These are phyloP conservation scores for Syzygium grande DNA, from an alignment of 345 rosid species.

Conservation along the genomic window DNA sequence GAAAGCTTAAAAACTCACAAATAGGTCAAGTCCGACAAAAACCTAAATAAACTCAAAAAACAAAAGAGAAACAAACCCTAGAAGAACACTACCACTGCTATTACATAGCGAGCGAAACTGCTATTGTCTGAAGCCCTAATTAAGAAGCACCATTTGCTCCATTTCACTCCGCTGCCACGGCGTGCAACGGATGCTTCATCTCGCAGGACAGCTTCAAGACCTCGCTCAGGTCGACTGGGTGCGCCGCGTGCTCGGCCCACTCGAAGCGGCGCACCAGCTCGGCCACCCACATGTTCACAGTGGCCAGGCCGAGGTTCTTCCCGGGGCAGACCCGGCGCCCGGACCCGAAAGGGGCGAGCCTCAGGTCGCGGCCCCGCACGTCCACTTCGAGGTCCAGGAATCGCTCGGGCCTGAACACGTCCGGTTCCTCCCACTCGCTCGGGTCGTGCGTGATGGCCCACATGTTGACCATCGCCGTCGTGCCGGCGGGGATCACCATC, in stretches of 20 bases:
- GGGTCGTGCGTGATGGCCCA: constrained; percentile 93
- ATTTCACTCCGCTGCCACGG: constrained; percentile 27
- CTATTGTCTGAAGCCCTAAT: not conserved
- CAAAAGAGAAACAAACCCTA: not conserved
- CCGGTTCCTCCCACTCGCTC: constrained; percentile 52
- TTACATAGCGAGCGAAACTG: not conserved
- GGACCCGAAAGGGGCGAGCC: constrained; percentile 90
- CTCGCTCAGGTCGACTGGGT: constrained; percentile 57
- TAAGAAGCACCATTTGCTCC: not conserved
- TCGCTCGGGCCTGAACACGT: constrained; percentile 59
- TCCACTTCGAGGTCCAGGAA: constrained; percentile 48
- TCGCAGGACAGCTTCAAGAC: constrained; percentile 82
- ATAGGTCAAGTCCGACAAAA: not conserved
- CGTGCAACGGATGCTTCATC: constrained; percentile 68
- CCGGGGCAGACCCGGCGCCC: constrained; percentile 94
- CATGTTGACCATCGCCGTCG: constrained; percentile 97
- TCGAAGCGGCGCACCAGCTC: constrained; percentile 42
- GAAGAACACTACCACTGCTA: not conserved
- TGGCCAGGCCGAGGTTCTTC: constrained; percentile 60
- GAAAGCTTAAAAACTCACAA: no score
- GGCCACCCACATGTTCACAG: constrained; percentile 77
- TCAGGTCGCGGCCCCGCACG: constrained; percentile 52
- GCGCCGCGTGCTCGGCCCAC: constrained; percentile 35
- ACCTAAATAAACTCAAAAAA: not conserved
- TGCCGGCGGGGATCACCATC: constrained; percentile 60